Conservation (phyloP, 2,329 filamentous ascomycete genomes). For the Fusarium sp. region DNA sequence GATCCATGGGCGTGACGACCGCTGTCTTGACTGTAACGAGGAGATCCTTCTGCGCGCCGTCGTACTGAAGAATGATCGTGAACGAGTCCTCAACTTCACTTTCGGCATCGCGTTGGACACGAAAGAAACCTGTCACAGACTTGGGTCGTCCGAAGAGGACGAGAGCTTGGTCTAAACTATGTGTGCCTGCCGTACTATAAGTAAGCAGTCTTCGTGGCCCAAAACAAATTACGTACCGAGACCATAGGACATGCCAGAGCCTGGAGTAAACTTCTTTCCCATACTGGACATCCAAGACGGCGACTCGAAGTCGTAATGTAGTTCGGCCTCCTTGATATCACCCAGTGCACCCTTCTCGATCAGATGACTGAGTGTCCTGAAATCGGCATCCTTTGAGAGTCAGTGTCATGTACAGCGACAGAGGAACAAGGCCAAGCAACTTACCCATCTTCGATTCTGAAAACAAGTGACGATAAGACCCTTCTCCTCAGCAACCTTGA, state of each 20-base stretch:
- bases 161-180: slow-evolving; percentile 42
- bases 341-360: slow-evolving; percentile 52
- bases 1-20: slow-evolving; percentile 28
- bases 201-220: rapidly evolving
- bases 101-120: slow-evolving; percentile 31
- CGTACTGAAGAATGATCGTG: slow-evolving; percentile 71
- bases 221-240: slow-evolving; percentile 47
- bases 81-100: slow-evolving; percentile 59
- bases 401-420: rapidly evolving
- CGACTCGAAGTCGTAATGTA: slow-evolving; percentile 70
- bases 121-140: slow-evolving; percentile 41
- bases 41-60: slow-evolving; percentile 50
- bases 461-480: slow-evolving; percentile 40
- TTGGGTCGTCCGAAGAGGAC: slow-evolving; percentile 29
- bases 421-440: rapidly evolving
- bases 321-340: slow-evolving; percentile 72
- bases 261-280: slow-evolving; percentile 51
- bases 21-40: slow-evolving; percentile 41
- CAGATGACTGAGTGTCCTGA: slow-evolving; percentile 31
- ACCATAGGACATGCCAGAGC: slow-evolving; percentile 57
- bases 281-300: slow-evolving; percentile 54
- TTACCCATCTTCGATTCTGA: slow-evolving; percentile 43
- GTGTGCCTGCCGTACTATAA: slow-evolving; percentile 25
- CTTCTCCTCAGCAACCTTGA: slow-evolving; percentile 31
- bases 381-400: slow-evolving; percentile 36